Evolutionary conservation across 257 asterid species (phyloP).

Genomic region (Solanum corneliomulleri): DNA sequence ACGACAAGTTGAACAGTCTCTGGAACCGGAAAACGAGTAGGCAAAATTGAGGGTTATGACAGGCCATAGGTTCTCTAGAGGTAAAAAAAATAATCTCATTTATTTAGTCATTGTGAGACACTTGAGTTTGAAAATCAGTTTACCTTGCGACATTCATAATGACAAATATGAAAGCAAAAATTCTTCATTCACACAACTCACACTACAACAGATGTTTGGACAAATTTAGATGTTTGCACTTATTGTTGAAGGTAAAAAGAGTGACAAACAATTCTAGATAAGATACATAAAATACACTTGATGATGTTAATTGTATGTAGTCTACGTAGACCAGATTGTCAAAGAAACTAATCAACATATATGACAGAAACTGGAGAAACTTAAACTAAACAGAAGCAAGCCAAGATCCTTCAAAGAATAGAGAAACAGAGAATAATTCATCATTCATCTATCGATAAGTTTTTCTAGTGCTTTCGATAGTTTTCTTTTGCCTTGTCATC

Average conservation of each 20-base stretch:
- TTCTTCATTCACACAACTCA: not conserved
- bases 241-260: not conserved
- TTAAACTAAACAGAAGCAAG: not conserved
- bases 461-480: slow-evolving; percentile 47
- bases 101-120: too few relatives aligned
- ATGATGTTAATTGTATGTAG: not conserved
- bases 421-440: slow-evolving; percentile 10
- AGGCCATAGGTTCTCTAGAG: not conserved
- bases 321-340: not conserved
- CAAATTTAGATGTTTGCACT: not conserved
- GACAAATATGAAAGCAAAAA: not conserved
- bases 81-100: too few relatives aligned
- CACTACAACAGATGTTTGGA: not conserved
- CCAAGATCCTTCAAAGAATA: not conserved
- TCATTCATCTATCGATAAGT: slow-evolving; percentile 10
- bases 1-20: not conserved
- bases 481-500: slow-evolving; percentile 43
- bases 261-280: not conserved
- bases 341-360: not conserved
- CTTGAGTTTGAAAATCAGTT: not conserved
- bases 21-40: not conserved
- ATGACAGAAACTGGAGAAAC: not conserved
- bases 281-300: not conserved
- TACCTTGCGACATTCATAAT: not conserved
- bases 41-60: not conserved